phyloP scores from a whole-genome alignment of 2,329 filamentous ascomycete genomes.

The Ceratocystis variospora region DNA sequence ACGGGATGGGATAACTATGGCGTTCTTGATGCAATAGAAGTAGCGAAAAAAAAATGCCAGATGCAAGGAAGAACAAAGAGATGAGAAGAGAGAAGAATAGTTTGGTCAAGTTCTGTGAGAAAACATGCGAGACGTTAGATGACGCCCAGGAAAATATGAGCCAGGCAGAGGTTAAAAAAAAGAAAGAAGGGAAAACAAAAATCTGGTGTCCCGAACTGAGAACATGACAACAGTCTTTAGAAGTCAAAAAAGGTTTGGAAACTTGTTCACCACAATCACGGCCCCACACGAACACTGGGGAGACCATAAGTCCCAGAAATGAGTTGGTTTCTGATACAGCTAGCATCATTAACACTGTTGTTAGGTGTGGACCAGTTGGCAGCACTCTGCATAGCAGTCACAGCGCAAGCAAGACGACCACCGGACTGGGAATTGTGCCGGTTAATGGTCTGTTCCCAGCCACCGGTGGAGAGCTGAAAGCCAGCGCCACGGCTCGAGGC shows the following conservation, averaged over 20 bases:
- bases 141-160: conserved; percentile 10
- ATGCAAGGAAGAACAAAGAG: background rate
- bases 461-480: conserved; percentile 74
- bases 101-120: background rate
- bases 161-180: background rate
- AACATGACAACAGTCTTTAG: background rate
- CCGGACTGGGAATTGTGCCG: conserved; percentile 81
- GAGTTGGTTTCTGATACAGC: conserved; percentile 49
- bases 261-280: conserved; percentile 35
- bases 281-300: conserved; percentile 45
- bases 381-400: conserved; percentile 59
- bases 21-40: background rate
- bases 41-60: background rate
- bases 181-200: conserved; percentile 23
- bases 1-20: background rate
- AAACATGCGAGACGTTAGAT: conserved; percentile 1
- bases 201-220: conserved; percentile 21
- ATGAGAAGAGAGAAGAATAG: background rate
- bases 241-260: background rate
- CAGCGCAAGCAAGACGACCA: conserved; percentile 65
- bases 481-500: conserved; percentile 82
- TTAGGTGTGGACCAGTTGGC: conserved; percentile 50
- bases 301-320: conserved; percentile 47
- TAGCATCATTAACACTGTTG: conserved; percentile 28
- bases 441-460: conserved; percentile 78